Conservation (phyloP, 306 rosid genomes). For the Delonix regia region DNA sequence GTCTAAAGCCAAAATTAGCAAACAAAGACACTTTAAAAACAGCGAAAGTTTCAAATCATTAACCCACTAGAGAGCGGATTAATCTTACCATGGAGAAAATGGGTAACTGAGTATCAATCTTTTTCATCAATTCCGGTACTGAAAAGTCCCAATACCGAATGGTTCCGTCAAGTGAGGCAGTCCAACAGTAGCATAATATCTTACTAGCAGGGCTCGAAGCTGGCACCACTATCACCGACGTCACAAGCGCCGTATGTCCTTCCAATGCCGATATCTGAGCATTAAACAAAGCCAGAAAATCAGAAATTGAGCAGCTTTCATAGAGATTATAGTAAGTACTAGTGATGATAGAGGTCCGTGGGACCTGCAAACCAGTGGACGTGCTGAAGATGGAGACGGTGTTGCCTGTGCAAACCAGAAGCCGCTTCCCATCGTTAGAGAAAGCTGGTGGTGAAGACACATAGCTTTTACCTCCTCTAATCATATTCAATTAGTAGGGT, state of each 20-base stretch:
- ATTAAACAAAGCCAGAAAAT: not conserved
- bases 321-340: not conserved
- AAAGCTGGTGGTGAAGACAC: slow-evolving; percentile 74
- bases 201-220: slow-evolving; percentile 43
- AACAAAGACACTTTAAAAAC: not conserved
- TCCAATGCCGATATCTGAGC: slow-evolving; percentile 54
- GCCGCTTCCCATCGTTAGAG: slow-evolving; percentile 75
- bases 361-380: slow-evolving; percentile 72
- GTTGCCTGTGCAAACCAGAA: slow-evolving; percentile 67
- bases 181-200: slow-evolving; percentile 73
- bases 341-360: not conserved
- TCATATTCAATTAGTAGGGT: slow-evolving; percentile 34
- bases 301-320: not conserved
- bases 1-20: not conserved
- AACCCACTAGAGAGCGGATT: not conserved
- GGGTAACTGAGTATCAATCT: slow-evolving; percentile 53
- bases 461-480: slow-evolving; percentile 73
- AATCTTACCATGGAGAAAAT: slow-evolving; percentile 73
- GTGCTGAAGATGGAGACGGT: slow-evolving; percentile 76
- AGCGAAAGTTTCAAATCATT: not conserved
- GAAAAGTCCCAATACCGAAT: slow-evolving; percentile 85
- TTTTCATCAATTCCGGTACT: slow-evolving; percentile 65
- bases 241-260: slow-evolving; percentile 72
- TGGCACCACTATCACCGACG: slow-evolving; percentile 72
- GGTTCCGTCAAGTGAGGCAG: slow-evolving; percentile 80